These are phyloP conservation scores for Schwanniomyces occidentalis DNA, from an alignment of 805 yeast species.

Conservation along the genomic window DNA sequence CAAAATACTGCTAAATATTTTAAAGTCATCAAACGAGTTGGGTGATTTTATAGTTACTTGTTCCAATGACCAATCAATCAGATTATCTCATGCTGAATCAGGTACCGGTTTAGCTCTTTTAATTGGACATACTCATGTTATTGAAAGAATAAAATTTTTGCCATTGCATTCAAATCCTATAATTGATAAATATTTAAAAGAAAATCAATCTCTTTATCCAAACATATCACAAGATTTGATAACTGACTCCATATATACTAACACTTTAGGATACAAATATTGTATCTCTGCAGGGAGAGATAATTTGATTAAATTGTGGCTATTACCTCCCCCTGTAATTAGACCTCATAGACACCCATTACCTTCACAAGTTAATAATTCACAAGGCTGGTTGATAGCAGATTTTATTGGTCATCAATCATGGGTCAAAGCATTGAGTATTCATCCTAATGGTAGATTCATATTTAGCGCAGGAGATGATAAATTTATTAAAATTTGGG, in stretches of 20 bases:
- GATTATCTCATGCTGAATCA: slow-evolving; percentile 64
- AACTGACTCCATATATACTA: slow-evolving; percentile 25
- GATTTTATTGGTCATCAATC: slow-evolving; percentile 76
- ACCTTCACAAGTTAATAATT: slow-evolving; percentile 50
- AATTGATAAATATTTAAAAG: slow-evolving; percentile 46
- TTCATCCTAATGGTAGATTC: slow-evolving; percentile 77
- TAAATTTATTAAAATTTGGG: slow-evolving; percentile 76
- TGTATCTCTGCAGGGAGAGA: slow-evolving; percentile 82
- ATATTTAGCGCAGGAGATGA: slow-evolving; percentile 80
- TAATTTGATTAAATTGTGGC: slow-evolving; percentile 72
- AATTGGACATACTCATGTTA: slow-evolving; percentile 80
- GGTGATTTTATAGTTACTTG: slow-evolving; percentile 69
- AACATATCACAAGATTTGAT: slow-evolving; percentile 32
- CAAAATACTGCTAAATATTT: slow-evolving; percentile 11
- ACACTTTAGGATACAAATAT: slow-evolving; percentile 60
- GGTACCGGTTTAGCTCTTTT: slow-evolving; percentile 69
- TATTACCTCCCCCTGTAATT: slow-evolving; percentile 65
- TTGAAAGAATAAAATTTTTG: slow-evolving; percentile 70
- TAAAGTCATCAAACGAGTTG: slow-evolving; percentile 15
- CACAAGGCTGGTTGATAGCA: slow-evolving; percentile 59
- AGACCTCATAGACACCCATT: slow-evolving; percentile 55
- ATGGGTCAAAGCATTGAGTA: slow-evolving; percentile 72
- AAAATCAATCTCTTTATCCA: slow-evolving; percentile 30
- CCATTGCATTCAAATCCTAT: slow-evolving; percentile 51
- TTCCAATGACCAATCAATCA: slow-evolving; percentile 73